Evolutionary conservation across 1,284 basidiomycete genomes (phyloP).

Genomic region (Ganoderma lucidum): DNA sequence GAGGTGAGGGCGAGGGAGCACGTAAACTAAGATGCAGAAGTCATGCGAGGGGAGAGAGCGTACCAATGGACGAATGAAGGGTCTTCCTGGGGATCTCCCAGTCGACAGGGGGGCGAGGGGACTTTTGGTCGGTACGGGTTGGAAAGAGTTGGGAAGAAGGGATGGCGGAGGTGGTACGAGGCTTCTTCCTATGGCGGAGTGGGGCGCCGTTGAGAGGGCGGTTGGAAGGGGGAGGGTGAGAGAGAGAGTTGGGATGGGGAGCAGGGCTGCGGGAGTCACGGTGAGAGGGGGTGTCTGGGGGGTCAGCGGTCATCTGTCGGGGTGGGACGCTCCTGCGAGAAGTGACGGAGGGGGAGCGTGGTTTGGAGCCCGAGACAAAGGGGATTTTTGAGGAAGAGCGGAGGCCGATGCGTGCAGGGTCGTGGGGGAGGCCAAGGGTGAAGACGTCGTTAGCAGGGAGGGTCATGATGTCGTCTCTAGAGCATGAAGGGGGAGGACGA

Average conservation of each 20-base stretch:
- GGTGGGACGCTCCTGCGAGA: slow-evolving; percentile 20
- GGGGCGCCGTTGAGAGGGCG: slow-evolving; percentile 20
- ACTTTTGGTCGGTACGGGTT: slow-evolving; percentile 20
- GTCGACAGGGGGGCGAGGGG: slow-evolving; percentile 46
- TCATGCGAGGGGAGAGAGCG: slow-evolving; percentile 39
- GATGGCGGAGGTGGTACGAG: slow-evolving; percentile 21
- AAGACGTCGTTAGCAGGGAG: slow-evolving; percentile 62
- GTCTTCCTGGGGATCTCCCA: slow-evolving; percentile 94
- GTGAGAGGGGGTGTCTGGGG: slow-evolving; percentile 4
- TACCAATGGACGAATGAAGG: slow-evolving; percentile 91
- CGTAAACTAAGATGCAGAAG: neutral
- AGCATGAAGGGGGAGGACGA: slow-evolving; percentile 9
- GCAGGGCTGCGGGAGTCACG: slow-evolving; percentile 16
- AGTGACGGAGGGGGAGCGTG: slow-evolving; percentile 31
- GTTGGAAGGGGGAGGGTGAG: slow-evolving; percentile 11
- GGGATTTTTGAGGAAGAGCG: slow-evolving; percentile 54
- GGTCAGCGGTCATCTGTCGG: slow-evolving; percentile 29
- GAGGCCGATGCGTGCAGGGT: slow-evolving; percentile 49
- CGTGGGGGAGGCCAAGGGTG: slow-evolving; percentile 54
- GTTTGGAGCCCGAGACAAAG: slow-evolving; percentile 42
- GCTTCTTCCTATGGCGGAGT: slow-evolving; percentile 31
- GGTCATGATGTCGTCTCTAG: slow-evolving; percentile 44
- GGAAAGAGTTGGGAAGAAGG: slow-evolving; percentile 14
- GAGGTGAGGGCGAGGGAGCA: slow-evolving; percentile 7
- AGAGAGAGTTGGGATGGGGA: slow-evolving; percentile 2